A percentile compares a stretch with the other conserved stretches of the same genome.
These are phyloP conservation scores for Chaetomiaceae sp. DNA, from an alignment of 2,329 filamentous ascomycete genomes.

Conservation along the genomic window DNA sequence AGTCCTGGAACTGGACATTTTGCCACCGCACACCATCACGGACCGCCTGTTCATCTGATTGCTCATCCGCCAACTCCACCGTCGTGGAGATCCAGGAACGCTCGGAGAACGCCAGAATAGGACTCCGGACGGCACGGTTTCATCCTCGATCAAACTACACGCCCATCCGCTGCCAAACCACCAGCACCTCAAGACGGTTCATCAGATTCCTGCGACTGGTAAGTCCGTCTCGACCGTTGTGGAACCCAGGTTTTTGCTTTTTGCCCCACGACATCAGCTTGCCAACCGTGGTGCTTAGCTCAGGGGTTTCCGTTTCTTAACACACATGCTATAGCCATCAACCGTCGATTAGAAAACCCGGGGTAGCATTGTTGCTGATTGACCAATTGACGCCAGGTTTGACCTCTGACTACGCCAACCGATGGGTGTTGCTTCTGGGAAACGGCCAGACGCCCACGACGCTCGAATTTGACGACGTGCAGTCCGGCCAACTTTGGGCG, in stretches of 20 bases:
- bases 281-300: slow-evolving; percentile 6
- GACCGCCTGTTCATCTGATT: slow-evolving; percentile 6
- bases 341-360: not conserved
- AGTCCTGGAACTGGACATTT: not conserved
- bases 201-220: not conserved
- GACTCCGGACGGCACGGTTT: not conserved
- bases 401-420: not conserved
- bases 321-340: slow-evolving; percentile 19
- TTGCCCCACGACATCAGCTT: not conserved
- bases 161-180: not conserved
- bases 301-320: slow-evolving; percentile 12
- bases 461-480: not conserved
- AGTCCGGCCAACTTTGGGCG: not conserved
- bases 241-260: slow-evolving; percentile 9
- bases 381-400: slow-evolving; percentile 9
- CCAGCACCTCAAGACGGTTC: too few species aligned
- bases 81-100: slow-evolving; percentile 1
- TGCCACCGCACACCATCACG: not conserved
- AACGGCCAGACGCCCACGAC: slow-evolving; percentile 1
- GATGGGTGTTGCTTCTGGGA: slow-evolving; percentile 4
- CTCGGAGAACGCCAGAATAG: not conserved
- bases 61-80: not conserved
- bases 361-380: slow-evolving; percentile 10
- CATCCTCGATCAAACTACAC: not conserved
- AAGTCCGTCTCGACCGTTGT: not conserved